phyloP scores from a whole-genome alignment of 257 asterid genomes.

The Leptodermis oblonga region DNA sequence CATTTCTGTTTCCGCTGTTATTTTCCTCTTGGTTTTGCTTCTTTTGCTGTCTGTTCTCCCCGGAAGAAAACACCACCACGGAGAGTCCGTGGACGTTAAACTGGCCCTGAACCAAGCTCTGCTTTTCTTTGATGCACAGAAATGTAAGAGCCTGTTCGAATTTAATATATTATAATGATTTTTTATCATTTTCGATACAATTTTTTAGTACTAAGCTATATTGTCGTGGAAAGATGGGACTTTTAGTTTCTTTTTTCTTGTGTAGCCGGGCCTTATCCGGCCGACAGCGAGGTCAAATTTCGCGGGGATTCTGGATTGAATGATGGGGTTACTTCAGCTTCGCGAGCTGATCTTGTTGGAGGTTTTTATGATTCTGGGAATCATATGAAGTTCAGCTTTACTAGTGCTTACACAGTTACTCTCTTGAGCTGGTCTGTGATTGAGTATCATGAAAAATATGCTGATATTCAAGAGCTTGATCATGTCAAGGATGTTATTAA shows the following conservation, averaged over 20 bases:
- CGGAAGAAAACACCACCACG: slow-evolving; percentile 25
- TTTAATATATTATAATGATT: no score
- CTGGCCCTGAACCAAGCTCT: slow-evolving; percentile 45
- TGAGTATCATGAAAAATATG: slow-evolving; percentile 55
- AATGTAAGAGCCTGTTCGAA: no score
- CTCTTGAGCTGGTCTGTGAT: slow-evolving; percentile 60
- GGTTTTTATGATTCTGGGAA: slow-evolving; percentile 67
- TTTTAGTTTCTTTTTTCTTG: not conserved
- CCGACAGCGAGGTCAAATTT: slow-evolving; percentile 27
- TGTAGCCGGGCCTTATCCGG: slow-evolving; percentile 41
- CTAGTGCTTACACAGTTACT: slow-evolving; percentile 53
- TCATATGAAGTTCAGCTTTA: slow-evolving; percentile 48
- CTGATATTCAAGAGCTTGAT: slow-evolving; percentile 45
- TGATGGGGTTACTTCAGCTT: slow-evolving; percentile 34
- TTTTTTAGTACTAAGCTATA: no score
- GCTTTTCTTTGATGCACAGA: slow-evolving; percentile 60
- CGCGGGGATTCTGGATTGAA: slow-evolving; percentile 47
- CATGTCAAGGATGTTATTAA: slow-evolving; percentile 52
- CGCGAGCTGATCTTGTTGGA: slow-evolving; percentile 46
- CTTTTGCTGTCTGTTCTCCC: slow-evolving; percentile 30
- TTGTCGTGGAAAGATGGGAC: not conserved
- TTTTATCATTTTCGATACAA: no score
- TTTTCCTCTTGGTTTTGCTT: slow-evolving; percentile 16
- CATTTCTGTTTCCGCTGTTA: slow-evolving; percentile 12
- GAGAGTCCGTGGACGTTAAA: slow-evolving; percentile 25